Evolutionary conservation across 164 flowering plant species (phyloP).

Genomic region (Vitis labrusca): DNA sequence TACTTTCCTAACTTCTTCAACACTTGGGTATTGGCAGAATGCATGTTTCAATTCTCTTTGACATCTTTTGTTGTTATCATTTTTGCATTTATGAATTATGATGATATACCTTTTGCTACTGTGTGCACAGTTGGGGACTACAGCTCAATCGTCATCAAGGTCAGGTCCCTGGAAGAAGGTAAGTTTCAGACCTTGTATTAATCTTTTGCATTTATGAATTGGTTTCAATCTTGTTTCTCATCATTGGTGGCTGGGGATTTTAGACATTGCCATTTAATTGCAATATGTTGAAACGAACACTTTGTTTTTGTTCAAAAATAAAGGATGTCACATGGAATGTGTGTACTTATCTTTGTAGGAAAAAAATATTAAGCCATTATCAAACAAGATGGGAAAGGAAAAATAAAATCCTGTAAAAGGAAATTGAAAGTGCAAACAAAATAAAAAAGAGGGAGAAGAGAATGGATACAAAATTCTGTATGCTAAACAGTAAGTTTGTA

Average conservation of each 20-base stretch:
- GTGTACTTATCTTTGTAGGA: no score
- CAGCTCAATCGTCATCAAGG: conserved; percentile 28
- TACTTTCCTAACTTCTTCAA: not conserved
- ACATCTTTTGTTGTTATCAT: not conserved
- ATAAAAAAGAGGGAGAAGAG: no score
- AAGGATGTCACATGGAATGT: no score
- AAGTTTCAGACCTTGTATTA: not conserved
- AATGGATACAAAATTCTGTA: no score
- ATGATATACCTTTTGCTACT: not conserved
- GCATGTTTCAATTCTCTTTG: not conserved
- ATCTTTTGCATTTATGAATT: not conserved
- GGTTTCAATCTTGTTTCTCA: not conserved
- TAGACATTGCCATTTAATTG: not conserved
- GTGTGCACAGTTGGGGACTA: conserved; percentile 21
- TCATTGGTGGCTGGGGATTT: not conserved
- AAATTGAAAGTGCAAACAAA: no score
- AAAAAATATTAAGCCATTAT: no score
- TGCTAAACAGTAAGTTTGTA: no score
- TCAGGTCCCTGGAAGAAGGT: conserved; percentile 46
- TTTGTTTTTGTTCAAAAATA: no score
- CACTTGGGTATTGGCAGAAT: not conserved
- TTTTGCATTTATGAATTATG: not conserved
- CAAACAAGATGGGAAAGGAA: no score
- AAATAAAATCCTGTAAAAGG: no score
- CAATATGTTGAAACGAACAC: not conserved